Evolutionary conservation across 768 basidiomycete genomes (phyloP), one percentile per base, ranked within the genome.

Genomic region (Phallus indusiatus): DNA sequence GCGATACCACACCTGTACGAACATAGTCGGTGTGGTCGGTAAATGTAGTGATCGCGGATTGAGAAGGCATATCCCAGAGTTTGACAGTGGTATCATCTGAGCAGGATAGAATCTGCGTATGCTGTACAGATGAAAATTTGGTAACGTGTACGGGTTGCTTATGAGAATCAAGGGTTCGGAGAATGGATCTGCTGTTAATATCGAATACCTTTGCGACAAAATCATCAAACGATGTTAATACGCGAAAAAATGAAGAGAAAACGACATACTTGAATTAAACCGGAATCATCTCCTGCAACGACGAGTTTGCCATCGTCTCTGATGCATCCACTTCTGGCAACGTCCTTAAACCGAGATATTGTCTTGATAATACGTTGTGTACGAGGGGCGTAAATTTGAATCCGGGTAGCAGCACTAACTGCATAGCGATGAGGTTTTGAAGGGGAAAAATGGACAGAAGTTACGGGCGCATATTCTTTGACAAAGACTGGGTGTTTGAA

Each of bases 351-450:
- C 42, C 96, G 79, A 28, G 94, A 88, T 59, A 99, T 92, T 1
- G 91, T 95, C 78, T 98, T 98, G 16, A 86, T 90, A 56, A 97
- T 84, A 72, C 94, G 94, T 73, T 97, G 94, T 2, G 95, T 98
- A 55, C 92, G 85, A 14, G 94, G 93, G 2, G 93, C 90, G 72
- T 97, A 97, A 68, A 98, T 88, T 72, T 98, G 90, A 1, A 99
- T 84, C 63, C 94, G 79, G 1, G 94, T 89, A 0, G 92, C 93
- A 1, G 94, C 90, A 24, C 94, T 96, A 58, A 98, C 94, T 22
- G 94, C 95, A 76, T 94, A 97, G 67, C 88, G 78, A 70, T 99
- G 93, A 5, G 95, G 95, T 70, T 83, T 85, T 24, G 88, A 75
- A 1, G 83, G 83, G 1, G 91, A 84, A 72, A 98, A 98, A 69